Conservation (phyloP, 192 early-diverging fungal genomes). For the Pilobolus umbonatus region DNA sequence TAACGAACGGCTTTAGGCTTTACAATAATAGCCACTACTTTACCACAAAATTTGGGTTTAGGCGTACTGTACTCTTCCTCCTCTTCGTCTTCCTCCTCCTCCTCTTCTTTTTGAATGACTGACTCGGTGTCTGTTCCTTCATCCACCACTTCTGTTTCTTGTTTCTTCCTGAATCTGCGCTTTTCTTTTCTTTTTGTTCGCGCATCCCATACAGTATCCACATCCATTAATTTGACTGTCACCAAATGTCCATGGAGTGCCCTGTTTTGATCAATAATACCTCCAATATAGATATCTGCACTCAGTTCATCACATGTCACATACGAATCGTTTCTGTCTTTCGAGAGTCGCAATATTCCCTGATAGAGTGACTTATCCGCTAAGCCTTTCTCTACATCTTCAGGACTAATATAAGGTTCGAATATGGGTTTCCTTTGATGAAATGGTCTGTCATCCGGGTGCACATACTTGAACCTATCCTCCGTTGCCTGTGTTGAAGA, state of each 20-base stretch:
- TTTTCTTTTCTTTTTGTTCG: conserved; percentile 42
- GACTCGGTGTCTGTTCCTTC: background rate
- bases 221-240: conserved; percentile 57
- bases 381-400: background rate
- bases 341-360: conserved; percentile 3
- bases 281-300: conserved; percentile 69
- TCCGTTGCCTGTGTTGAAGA: background rate
- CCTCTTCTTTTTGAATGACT: conserved; percentile 19
- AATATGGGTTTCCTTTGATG: background rate
- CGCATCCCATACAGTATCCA: conserved; percentile 45
- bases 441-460: conserved; percentile 2
- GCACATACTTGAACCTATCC: too few relatives aligned
- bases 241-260: conserved; percentile 78
- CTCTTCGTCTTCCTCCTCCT: background rate
- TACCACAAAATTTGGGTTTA: conserved; percentile 45
- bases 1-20: conserved; percentile 33
- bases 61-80: conserved; percentile 35
- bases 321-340: conserved; percentile 74
- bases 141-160: background rate
- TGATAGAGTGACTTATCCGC: background rate
- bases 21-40: conserved; percentile 46
- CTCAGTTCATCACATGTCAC: conserved; percentile 65
- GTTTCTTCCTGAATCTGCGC: conserved; percentile 13
- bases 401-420: background rate
- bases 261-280: conserved; percentile 63